Percentiles rank a stretch among this genome's conserved stretches.
Conservation (phyloP, 2,329 filamentous ascomycete genomes). For the Pseudodiploospora longispora region DNA sequence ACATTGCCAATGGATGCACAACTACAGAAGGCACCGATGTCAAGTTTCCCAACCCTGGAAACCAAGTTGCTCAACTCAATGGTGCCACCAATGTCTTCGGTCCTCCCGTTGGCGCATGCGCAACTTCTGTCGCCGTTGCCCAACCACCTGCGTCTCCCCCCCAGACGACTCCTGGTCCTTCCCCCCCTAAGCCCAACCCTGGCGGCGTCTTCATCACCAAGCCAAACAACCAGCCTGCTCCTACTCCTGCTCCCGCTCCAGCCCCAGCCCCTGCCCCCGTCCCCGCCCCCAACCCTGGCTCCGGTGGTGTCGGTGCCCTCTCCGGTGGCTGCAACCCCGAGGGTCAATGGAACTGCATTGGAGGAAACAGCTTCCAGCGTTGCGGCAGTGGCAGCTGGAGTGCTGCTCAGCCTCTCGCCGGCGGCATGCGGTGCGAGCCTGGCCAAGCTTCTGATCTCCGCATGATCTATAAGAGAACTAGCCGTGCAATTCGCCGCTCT, state of each 20-base stretch:
- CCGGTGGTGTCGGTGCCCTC: constrained; percentile 20
- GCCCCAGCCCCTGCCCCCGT: constrained; percentile 15
- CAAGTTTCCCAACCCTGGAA: constrained; percentile 54
- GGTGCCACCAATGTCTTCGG: constrained; percentile 27
- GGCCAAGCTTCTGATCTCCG: constrained; percentile 33
- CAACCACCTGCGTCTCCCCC: background rate
- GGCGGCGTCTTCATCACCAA: constrained; percentile 35
- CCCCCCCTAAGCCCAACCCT: constrained; percentile 11
- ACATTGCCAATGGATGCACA: constrained; percentile 51
- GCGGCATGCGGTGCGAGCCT: constrained; percentile 35
- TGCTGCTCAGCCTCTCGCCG: constrained; percentile 29
- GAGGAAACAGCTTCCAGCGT: constrained; percentile 43
- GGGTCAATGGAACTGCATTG: constrained; percentile 47
- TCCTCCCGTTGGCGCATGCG: constrained; percentile 8
- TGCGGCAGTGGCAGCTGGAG: constrained; percentile 48
- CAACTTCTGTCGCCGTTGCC: constrained; percentile 13
- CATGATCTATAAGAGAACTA: constrained; percentile 19
- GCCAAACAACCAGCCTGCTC: constrained; percentile 10
- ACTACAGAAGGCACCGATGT: constrained; percentile 39
- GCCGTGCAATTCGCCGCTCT: constrained; percentile 19
- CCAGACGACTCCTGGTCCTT: background rate
- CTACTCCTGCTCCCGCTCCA: constrained; percentile 9
- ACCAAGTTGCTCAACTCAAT: constrained; percentile 41
- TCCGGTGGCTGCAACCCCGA: constrained; percentile 39
- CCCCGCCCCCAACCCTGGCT: constrained; percentile 3